Evolutionary conservation across 2,329 filamentous ascomycete species (phyloP), one percentile per base, ranked within the genome.

Genomic region (Talaromyces albobiverticillius): DNA sequence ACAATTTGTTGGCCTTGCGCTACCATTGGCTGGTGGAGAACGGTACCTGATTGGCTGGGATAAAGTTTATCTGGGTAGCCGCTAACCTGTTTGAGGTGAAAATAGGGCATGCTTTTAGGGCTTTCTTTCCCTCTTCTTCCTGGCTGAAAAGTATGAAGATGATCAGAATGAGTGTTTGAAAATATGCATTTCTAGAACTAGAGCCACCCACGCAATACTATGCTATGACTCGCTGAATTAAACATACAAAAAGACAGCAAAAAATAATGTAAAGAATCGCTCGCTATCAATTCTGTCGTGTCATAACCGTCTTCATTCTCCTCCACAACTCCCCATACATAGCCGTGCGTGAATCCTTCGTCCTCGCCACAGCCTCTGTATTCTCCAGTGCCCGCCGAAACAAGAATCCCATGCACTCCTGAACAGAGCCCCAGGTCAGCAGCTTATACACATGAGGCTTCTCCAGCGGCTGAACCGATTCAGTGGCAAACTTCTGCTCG

Each of bases 361-460:
- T 85, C 53, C 83, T 69, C 16, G 74, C 70, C 42, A 82, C 79
- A 4, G 83, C 82, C 71, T 86, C 83, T 61, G 80, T 81, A 66
- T 92, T 92, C 77, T 92, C 88, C 45, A 90, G 79, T 20, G 86
- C 86, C 16, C 87, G 79, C 38, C 88, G 75, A 31, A 89, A 73
- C 45, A 77, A 60, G 61, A 83, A 86, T 58, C 82, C 81, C 69
- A 85, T 73, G 62, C 82, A 85, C 66, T 85, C 80, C 54, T 76
- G 75, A 55, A 82, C 79, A 0, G 76, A 79, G 1, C 83, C 83
- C 82, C 82, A 85, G 9, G 80, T 79, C 58, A 82, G 74, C 59
- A 79, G 79, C 71, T 85, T 85, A 68, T 79, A 82, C 4, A 83
- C 80, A 58, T 74, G 76, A 22, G 79, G 78, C 6, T 67, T 60